Conservation (phyloP, 2,329 filamentous ascomycete species). For the Chalaropsis thielavioides region DNA sequence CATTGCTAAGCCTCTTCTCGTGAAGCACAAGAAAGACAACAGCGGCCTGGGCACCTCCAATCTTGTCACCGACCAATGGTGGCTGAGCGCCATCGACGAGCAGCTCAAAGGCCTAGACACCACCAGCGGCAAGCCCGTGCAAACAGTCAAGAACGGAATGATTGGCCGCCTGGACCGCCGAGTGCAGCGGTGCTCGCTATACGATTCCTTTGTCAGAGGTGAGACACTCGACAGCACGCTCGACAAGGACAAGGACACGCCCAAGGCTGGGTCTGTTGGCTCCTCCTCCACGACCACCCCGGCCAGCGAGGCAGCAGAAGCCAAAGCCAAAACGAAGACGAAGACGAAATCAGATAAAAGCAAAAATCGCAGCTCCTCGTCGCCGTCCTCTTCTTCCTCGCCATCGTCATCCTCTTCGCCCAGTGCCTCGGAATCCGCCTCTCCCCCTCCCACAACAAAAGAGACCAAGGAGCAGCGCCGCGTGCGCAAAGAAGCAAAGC, state of each 20-base stretch:
- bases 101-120: constrained; percentile 69
- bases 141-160: constrained; percentile 40
- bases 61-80: constrained; percentile 75
- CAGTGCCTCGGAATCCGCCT: background rate
- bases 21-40: constrained; percentile 68
- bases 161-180: constrained; percentile 43
- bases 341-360: background rate
- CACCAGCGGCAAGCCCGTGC: constrained; percentile 39
- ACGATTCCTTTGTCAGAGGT: constrained; percentile 73
- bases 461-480: constrained; percentile 19
- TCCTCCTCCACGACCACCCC: background rate
- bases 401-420: background rate
- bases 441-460: constrained; percentile 1
- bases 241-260: constrained; percentile 17
- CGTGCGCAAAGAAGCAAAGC: constrained; percentile 16
- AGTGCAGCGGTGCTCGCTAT: constrained; percentile 49
- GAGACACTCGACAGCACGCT: constrained; percentile 63
- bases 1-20: constrained; percentile 66
- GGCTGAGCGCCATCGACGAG: constrained; percentile 87
- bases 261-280: constrained; percentile 6
- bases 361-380: background rate
- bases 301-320: background rate
- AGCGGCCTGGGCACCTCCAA: constrained; percentile 68
- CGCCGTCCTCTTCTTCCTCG: background rate
- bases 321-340: background rate